A percentile compares a stretch with the other conserved stretches of the same genome.
Conservation (phyloP, 352 stramenopile genomes). For the Phytophthora pistaciae region DNA sequence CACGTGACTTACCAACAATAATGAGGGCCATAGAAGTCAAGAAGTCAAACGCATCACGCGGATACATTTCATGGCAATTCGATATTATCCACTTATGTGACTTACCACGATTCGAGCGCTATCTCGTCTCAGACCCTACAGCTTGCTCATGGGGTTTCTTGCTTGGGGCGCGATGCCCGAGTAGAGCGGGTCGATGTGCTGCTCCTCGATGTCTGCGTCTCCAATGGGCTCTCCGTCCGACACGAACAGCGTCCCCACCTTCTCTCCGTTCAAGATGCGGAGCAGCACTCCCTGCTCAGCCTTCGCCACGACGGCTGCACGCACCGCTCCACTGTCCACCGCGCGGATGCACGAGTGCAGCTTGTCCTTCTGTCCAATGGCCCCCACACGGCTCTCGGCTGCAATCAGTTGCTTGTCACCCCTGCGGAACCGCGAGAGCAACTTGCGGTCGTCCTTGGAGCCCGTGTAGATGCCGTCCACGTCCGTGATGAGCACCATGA, state of each 20-base stretch:
- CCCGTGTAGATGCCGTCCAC: conserved; percentile 67
- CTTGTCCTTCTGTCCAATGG: conserved; percentile 82
- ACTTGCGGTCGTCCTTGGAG: conserved; percentile 24
- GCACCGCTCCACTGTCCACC: conserved; percentile 72
- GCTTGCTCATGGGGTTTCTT: conserved; percentile 45
- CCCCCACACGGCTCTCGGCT: conserved; percentile 63
- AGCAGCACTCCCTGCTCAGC: conserved; percentile 68
- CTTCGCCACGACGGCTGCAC: conserved; percentile 72
- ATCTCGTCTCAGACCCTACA: conserved; percentile 24
- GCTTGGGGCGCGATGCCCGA: conserved; percentile 60
- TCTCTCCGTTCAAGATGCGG: conserved; percentile 72
- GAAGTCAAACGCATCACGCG: no score
- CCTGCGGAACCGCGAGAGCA: conserved; percentile 62
- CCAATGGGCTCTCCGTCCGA: conserved; percentile 57
- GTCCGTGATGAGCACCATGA: conserved; percentile 85
- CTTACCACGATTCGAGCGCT: no score
- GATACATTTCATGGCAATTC: no score
- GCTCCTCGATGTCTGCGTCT: conserved; percentile 45
- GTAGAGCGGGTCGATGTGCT: conserved; percentile 76
- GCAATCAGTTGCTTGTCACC: conserved; percentile 53
- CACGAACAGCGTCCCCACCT: conserved; percentile 75
- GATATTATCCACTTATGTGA: no score
- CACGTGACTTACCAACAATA: no score
- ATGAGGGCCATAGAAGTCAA: no score
- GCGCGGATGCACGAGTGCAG: conserved; percentile 82